Evolutionary conservation across 371 early-diverging fungal genomes (phyloP), one percentile per base, ranked within the genome.

Genomic region (Mortierella sp.): DNA sequence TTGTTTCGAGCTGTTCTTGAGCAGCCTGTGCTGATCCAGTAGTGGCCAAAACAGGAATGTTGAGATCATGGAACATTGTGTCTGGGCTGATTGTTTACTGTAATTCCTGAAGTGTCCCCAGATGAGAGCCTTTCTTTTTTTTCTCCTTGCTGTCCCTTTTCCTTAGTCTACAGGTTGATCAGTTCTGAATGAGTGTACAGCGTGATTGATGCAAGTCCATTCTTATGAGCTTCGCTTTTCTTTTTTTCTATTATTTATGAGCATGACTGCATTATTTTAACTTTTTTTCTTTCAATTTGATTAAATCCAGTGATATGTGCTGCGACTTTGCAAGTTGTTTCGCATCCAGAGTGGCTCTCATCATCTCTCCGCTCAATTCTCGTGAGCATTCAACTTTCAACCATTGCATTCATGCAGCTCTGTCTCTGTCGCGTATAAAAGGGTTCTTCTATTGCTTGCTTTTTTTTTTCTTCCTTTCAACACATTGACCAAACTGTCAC

Each of bases 21-120:
- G 76, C 70, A 28, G 82, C 72, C n/a, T 63, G 65, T 3, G 69
- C 55, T 43, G 82, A 58, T 48, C 82, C 82, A n/a, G 76, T 28
- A 4, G 72, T 15, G 5, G 72, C 67, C 16, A 72, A 57, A 59
- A 81, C 67, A 8, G 82, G 82, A 3, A 81, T 38, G 62, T 81
- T 81, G 70, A 81, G 73, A 66, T 81, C 82, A 47, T 76, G 74
- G 40, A 81, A 81, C 82, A 81, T 81, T 67, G 43, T 38, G 64
- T 15, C 22, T 19, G n/a, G 65, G 16, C 33, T 57, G 40, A 57
- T 57, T 32, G 58, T 48, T 52, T 36, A 15, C 33, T 65, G 45
- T 13, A 43, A 10, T 43, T 43, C 10, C 45, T 28, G 33, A 45
- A n/a, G 63, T 22, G 22, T 21, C n/a, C 16, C 52, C 52, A 9